A percentile compares a stretch with the other conserved stretches of the same genome.
Evolutionary conservation across 768 basidiomycete species (phyloP).

Genomic region (Chalciporus chontae): DNA sequence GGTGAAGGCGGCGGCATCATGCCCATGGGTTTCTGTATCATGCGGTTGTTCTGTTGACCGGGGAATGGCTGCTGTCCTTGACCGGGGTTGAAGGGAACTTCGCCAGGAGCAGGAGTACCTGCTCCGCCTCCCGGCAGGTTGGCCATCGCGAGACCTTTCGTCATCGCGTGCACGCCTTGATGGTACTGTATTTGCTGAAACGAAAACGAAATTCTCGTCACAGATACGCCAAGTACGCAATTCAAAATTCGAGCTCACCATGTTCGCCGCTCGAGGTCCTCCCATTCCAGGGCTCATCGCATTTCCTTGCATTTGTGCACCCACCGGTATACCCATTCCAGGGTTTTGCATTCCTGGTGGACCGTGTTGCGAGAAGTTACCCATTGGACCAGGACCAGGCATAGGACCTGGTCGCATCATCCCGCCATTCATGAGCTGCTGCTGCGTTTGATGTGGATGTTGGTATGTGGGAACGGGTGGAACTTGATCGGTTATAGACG

Average conservation of each 20-base stretch:
- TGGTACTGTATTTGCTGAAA: constrained; percentile 34
- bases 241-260: constrained; percentile 21
- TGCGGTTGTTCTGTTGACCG: constrained; percentile 29
- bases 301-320: constrained; percentile 26
- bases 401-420: constrained; percentile 37
- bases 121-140: constrained; percentile 32
- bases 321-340: constrained; percentile 33
- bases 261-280: constrained; percentile 22
- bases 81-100: constrained; percentile 38
- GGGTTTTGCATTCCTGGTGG: constrained; percentile 30
- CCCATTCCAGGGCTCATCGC: constrained; percentile 39
- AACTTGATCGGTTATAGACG: constrained; percentile 45
- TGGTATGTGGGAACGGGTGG: constrained; percentile 34
- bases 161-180: constrained; percentile 35
- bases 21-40: constrained; percentile 35
- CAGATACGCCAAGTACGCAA: no score
- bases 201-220: not conserved
- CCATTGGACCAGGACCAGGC: constrained; percentile 33
- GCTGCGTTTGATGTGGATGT: constrained; percentile 33
- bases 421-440: constrained; percentile 38
- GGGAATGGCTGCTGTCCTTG: constrained; percentile 34
- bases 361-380: constrained; percentile 29
- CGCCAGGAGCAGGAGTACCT: constrained; percentile 44
- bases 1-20: constrained; percentile 57
- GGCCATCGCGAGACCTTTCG: constrained; percentile 32